A percentile compares a stretch with the other conserved stretches of the same genome.
Evolutionary conservation across 352 stramenopile genomes (phyloP).

Genomic region (Globisporangium canariense): DNA sequence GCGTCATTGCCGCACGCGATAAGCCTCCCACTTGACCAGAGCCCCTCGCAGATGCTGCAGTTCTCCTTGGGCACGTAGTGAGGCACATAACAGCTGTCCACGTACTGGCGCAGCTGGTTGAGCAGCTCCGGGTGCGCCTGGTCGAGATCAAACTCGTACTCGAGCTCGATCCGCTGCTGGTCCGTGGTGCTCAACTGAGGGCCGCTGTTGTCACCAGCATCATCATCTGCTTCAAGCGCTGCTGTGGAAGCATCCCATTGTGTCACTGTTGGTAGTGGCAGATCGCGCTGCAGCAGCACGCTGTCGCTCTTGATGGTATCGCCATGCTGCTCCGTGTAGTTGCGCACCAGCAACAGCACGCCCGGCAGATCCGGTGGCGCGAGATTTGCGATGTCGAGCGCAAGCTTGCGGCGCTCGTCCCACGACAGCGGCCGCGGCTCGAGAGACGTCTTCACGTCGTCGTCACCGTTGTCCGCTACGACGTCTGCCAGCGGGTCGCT

Average conservation of each 20-base stretch:
- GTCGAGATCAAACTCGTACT: conserved; percentile 66
- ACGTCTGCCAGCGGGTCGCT: neutral
- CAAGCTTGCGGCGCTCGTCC: conserved; percentile 65
- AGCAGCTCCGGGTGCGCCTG: conserved; percentile 47
- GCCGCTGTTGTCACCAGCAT: neutral
- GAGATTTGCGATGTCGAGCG: conserved; percentile 65
- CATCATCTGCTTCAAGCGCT: conserved; percentile 4
- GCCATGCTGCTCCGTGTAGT: conserved; percentile 26
- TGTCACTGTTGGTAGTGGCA: conserved; percentile 13
- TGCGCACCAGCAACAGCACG: conserved; percentile 59
- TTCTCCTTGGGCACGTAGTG: conserved; percentile 73
- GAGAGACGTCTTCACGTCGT: neutral
- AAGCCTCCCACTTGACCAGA: conserved; percentile 77
- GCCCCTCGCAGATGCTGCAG: conserved; percentile 73
- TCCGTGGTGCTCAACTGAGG: neutral
- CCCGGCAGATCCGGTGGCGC: conserved; percentile 62
- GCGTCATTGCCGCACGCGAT: conserved; percentile 67
- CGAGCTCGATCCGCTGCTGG: conserved; percentile 37
- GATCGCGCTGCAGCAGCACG: conserved; percentile 6
- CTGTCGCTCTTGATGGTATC: neutral
- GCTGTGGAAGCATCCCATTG: conserved; percentile 22
- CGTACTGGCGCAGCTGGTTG: conserved; percentile 60
- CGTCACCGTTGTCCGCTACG: neutral
- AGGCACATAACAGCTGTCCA: conserved; percentile 76
- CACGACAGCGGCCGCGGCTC: conserved; percentile 32